These are phyloP conservation scores for Jatropha multifida DNA, from an alignment of 441 rosid genomes.

Conservation along the genomic window DNA sequence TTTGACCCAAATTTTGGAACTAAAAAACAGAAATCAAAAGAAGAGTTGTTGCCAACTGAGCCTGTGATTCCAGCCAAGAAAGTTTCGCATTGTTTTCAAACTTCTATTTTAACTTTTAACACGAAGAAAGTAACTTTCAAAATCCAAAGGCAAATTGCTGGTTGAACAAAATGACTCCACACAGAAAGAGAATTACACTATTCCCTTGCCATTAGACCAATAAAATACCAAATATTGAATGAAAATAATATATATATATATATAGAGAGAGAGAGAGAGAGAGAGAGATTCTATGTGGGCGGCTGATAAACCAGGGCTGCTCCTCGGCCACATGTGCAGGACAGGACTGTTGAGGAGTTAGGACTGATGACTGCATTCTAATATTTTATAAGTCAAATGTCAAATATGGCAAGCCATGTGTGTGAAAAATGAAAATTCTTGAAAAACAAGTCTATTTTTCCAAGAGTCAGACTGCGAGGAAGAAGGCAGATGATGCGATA, in stretches of 20 bases:
- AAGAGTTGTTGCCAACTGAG: too few relatives aligned
- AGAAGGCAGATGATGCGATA: not conserved
- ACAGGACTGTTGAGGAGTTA: not conserved
- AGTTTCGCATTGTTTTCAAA: too few relatives aligned
- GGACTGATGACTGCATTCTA: not conserved
- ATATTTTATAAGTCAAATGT: not conserved
- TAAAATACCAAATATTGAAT: too few relatives aligned
- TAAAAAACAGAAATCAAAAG: too few relatives aligned
- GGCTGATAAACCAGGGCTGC: too few relatives aligned
- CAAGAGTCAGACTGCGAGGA: not conserved
- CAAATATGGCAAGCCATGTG: not conserved
- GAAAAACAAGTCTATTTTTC: not conserved
- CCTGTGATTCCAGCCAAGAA: too few relatives aligned
- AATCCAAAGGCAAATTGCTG: not conserved
- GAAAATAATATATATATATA: too few relatives aligned
- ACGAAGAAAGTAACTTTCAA: not conserved
- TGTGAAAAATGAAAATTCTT: not conserved
- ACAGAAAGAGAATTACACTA: not conserved
- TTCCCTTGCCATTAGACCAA: too few relatives aligned
- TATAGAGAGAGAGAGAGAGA: too few relatives aligned
- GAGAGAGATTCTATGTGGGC: too few relatives aligned
- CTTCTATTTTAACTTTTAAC: not conserved
- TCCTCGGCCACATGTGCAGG: not conserved
- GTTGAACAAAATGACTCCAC: not conserved
- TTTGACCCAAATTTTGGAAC: too few relatives aligned